These are phyloP conservation scores for Candida easanensis DNA, from an alignment of 805 yeast genomes.

Conservation along the genomic window DNA sequence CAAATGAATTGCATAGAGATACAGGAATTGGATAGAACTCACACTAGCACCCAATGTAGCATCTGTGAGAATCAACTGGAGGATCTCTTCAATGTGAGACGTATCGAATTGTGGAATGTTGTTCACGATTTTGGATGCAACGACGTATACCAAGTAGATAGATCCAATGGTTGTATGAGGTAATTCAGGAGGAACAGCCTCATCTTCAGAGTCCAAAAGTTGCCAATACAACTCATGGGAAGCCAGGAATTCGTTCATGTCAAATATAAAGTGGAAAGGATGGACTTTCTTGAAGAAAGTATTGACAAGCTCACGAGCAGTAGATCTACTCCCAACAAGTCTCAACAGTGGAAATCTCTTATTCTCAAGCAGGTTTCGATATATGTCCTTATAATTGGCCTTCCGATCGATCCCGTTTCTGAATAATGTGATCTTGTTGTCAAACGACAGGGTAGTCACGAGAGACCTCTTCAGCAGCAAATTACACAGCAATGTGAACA, in stretches of 20 bases:
- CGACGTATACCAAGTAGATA: slow-evolving; percentile 43
- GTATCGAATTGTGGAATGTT: slow-evolving; percentile 18
- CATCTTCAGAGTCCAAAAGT: slow-evolving; percentile 3
- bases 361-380: slow-evolving; percentile 13
- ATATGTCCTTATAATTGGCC: slow-evolving; percentile 12
- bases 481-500: slow-evolving; percentile 42
- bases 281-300: slow-evolving; percentile 42
- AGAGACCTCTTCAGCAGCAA: slow-evolving; percentile 33
- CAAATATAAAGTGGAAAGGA: slow-evolving; percentile 42
- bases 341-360: slow-evolving; percentile 38
- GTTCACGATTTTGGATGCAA: slow-evolving; percentile 25
- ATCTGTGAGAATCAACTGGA: slow-evolving; percentile 41
- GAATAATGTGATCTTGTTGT: slow-evolving; percentile 26
- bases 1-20: slow-evolving; percentile 41
- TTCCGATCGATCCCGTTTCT: slow-evolving; percentile 14
- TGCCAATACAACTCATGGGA: slow-evolving; percentile 39
- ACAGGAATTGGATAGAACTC: slow-evolving; percentile 42
- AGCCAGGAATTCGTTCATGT: slow-evolving; percentile 31
- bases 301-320: slow-evolving; percentile 36
- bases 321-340: slow-evolving; percentile 29
- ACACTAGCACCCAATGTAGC: slow-evolving; percentile 42
- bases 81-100: slow-evolving; percentile 36
- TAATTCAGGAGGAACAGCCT: slow-evolving; percentile 2
- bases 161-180: slow-evolving; percentile 35
- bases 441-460: slow-evolving; percentile 37